Percentiles rank a stretch among this genome's conserved stretches.
Evolutionary conservation across 192 early-diverging fungal species (phyloP).

Genomic region (Jimgerdemannia lactiflua): DNA sequence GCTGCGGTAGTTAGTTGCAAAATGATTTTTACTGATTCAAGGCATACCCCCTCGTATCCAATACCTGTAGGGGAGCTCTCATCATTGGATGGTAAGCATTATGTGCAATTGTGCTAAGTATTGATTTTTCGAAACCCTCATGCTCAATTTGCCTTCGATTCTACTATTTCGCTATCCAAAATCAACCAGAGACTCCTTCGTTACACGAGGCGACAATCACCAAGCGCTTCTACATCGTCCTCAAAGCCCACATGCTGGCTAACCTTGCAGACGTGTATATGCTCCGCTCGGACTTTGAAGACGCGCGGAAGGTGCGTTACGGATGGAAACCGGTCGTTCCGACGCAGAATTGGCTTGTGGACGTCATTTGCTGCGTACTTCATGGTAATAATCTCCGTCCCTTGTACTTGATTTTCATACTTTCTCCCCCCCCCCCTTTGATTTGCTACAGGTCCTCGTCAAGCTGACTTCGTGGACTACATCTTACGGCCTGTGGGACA

Average conservation of each 20-base stretch:
- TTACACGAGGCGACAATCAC: conserved; percentile 15
- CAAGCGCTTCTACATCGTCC: conserved; percentile 13
- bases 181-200: conserved; percentile 6
- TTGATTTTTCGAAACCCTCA: no score
- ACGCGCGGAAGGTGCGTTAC: conserved; percentile 5
- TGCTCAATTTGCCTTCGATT: no score
- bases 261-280: conserved; percentile 11
- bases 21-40: not conserved
- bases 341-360: no score
- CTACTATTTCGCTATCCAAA: not conserved
- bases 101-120: no score
- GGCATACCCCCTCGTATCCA: not conserved
- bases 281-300: conserved; percentile 10
- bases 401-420: not conserved
- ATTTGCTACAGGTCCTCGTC: conserved; percentile 30
- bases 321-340: no score
- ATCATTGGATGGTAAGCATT: conserved; percentile 12
- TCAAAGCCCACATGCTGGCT: conserved; percentile 15
- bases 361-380: no score
- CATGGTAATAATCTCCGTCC: no score
- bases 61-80: conserved; percentile 3
- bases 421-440: conserved; percentile 22
- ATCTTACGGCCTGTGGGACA: conserved; percentile 7
- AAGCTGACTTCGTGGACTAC: conserved; percentile 14
- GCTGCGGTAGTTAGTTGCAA: no score